phyloP scores from a whole-genome alignment of 2,329 filamentous ascomycete genomes.

The Polychaeton citri region DNA sequence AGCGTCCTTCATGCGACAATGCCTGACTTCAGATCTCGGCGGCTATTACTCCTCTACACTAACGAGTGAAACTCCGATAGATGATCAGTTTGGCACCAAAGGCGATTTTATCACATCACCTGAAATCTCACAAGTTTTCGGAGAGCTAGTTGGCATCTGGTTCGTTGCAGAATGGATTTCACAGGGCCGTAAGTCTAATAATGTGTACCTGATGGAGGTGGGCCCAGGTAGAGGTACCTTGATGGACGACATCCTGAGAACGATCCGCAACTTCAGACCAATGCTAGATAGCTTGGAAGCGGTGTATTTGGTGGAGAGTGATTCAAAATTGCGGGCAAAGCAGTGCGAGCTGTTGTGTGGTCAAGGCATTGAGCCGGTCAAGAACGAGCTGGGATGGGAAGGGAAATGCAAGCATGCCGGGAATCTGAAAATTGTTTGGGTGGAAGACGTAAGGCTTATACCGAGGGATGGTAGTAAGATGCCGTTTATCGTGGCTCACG shows the following conservation, averaged over 20 bases:
- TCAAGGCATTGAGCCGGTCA: constrained; percentile 46
- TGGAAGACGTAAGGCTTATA: constrained; percentile 75
- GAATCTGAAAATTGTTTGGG: constrained; percentile 67
- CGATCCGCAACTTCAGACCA: constrained; percentile 67
- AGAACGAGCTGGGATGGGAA: constrained; percentile 60
- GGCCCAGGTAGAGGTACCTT: constrained; percentile 87
- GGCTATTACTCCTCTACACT: constrained; percentile 78
- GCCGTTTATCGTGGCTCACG: constrained; percentile 90
- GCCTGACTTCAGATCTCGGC: constrained; percentile 75
- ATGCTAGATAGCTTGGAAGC: constrained; percentile 66
- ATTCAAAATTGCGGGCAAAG: constrained; percentile 57
- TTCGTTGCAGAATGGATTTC: constrained; percentile 93
- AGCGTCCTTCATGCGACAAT: constrained; percentile 97
- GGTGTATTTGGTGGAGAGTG: constrained; percentile 95
- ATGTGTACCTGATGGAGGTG: constrained; percentile 83
- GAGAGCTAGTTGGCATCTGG: constrained; percentile 89
- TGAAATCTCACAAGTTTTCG: constrained; percentile 95
- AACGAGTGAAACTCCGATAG: constrained; percentile 40
- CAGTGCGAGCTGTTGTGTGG: constrained; percentile 78
- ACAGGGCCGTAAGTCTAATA: constrained; percentile 60
- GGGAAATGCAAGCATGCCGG: constrained; percentile 63
- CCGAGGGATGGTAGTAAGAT: constrained; percentile 53
- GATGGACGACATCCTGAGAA: constrained; percentile 95
- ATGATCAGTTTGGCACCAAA: constrained; percentile 81
- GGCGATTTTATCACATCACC: constrained; percentile 96